Percentiles rank a stretch among this genome's conserved stretches.
These are phyloP conservation scores for Phytophthora citrophthora DNA, from an alignment of 352 stramenopile genomes.

Conservation along the genomic window DNA sequence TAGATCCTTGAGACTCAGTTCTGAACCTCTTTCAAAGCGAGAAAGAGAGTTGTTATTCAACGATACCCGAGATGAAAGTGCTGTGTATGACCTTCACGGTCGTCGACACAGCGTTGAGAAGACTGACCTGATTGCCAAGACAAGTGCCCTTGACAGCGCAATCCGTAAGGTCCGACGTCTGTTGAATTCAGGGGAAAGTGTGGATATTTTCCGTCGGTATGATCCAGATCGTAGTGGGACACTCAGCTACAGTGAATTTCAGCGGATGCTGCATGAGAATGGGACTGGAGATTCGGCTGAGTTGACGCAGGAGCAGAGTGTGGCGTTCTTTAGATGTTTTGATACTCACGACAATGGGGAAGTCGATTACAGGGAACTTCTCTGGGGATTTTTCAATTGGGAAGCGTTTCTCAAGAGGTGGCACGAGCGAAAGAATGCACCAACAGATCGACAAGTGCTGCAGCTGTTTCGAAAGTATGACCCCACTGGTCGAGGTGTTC, in stretches of 20 bases:
- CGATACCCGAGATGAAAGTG: constrained; percentile 10
- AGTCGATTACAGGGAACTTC: constrained; percentile 64
- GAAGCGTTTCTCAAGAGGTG: constrained; percentile 68
- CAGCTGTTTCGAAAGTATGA: constrained; percentile 63
- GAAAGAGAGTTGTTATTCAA: constrained; percentile 41
- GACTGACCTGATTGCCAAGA: constrained; percentile 27
- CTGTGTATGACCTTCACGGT: constrained; percentile 74
- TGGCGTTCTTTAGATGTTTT: constrained; percentile 54
- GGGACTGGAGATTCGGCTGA: constrained; percentile 19
- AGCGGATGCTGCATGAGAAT: constrained; percentile 38
- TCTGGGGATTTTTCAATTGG: constrained; percentile 73
- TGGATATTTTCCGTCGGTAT: constrained; percentile 55
- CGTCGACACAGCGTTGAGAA: constrained; percentile 43
- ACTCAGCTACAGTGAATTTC: constrained; percentile 55
- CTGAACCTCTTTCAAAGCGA: constrained; percentile 52
- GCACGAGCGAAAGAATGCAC: constrained; percentile 40
- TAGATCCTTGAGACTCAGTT: constrained; percentile 19
- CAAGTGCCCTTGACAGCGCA: constrained; percentile 49
- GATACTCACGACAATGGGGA: constrained; percentile 52
- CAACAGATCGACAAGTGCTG: constrained; percentile 22
- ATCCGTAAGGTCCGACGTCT: constrained; percentile 65
- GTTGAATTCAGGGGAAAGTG: constrained; percentile 17
- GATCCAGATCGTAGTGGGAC: constrained; percentile 57
- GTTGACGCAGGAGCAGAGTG: constrained; percentile 50
- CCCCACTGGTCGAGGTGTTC: constrained; percentile 33